Evolutionary conservation across 2,329 filamentous ascomycete genomes (phyloP).

Genomic region (Chrysoporthe deuterocubensis): DNA sequence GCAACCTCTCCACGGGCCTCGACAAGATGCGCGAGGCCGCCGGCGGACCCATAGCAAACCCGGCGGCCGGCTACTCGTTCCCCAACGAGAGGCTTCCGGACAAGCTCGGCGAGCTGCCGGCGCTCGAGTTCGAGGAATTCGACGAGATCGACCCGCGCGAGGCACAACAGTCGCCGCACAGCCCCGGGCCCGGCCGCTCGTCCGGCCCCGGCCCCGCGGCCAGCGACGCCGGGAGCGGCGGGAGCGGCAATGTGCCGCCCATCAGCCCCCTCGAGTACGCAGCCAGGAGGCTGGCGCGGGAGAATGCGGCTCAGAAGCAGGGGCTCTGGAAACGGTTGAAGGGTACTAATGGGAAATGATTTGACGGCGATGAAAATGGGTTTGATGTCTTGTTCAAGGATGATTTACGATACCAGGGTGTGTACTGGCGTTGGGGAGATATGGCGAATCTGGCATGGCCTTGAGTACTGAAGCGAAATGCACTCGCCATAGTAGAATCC

Average conservation of each 20-base stretch:
- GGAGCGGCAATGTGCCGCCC: slow-evolving; percentile 31
- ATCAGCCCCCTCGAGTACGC: slow-evolving; percentile 47
- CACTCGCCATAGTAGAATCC: neutral
- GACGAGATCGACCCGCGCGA: slow-evolving; percentile 48
- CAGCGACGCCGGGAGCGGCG: slow-evolving; percentile 7
- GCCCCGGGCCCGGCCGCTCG: slow-evolving; percentile 41
- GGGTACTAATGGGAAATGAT: slow-evolving; percentile 30
- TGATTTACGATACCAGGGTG: slow-evolving; percentile 4
- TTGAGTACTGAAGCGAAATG: neutral
- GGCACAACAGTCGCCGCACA: slow-evolving; percentile 53
- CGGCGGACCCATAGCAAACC: neutral
- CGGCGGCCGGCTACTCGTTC: slow-evolving; percentile 25
- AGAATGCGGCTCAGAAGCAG: slow-evolving; percentile 25
- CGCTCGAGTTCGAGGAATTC: slow-evolving; percentile 34
- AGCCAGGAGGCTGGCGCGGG: slow-evolving; percentile 13
- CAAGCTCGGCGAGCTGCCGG: slow-evolving; percentile 26
- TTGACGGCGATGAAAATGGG: neutral
- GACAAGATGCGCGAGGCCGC: slow-evolving; percentile 39
- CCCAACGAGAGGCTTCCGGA: slow-evolving; percentile 23
- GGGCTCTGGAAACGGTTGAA: slow-evolving; percentile 36
- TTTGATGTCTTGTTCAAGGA: neutral
- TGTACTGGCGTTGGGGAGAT: neutral
- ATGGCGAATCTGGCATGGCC: neutral
- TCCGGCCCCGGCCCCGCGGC: neutral
- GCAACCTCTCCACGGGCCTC: slow-evolving; percentile 38